Evolutionary conservation across 768 basidiomycete species (phyloP).

Genomic region (Cyclocybe cylindracea): DNA sequence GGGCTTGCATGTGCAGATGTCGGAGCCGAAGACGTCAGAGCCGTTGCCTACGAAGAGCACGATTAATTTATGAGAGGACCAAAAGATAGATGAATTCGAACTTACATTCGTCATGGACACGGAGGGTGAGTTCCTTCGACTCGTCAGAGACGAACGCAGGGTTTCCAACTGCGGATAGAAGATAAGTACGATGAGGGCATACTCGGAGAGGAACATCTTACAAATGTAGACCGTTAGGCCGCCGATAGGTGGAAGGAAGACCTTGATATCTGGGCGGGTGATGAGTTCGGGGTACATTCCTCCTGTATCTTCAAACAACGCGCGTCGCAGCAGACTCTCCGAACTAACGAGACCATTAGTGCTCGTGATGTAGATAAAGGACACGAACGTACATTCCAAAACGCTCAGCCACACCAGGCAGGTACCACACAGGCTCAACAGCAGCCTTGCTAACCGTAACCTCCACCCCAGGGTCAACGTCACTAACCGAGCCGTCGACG

Average conservation of each 20-base stretch:
- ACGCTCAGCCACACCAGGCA: conserved; percentile 92
- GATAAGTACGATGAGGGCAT: not conserved
- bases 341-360: conserved; percentile 45
- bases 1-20: conserved; percentile 92
- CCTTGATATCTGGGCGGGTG: conserved; percentile 92
- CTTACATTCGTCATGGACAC: conserved; percentile 92
- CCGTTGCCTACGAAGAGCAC: conserved; percentile 67
- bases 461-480: conserved; percentile 78
- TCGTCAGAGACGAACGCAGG: conserved; percentile 77
- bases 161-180: conserved; percentile 63
- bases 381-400: conserved; percentile 75
- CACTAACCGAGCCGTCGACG: conserved; percentile 58
- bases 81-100: not conserved
- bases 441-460: conserved; percentile 90
- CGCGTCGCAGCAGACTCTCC: conserved; percentile 82
- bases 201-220: conserved; percentile 26
- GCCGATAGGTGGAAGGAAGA: conserved; percentile 95
- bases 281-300: conserved; percentile 96
- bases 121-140: conserved; percentile 79
- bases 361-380: not conserved
- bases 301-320: conserved; percentile 94
- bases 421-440: conserved; percentile 95
- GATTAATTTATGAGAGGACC: not conserved
- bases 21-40: conserved; percentile 94
- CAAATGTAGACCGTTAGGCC: conserved; percentile 91